These are phyloP conservation scores for Colletotrichum nymphaeae DNA, from an alignment of 2,329 filamentous ascomycete species.

Conservation along the genomic window DNA sequence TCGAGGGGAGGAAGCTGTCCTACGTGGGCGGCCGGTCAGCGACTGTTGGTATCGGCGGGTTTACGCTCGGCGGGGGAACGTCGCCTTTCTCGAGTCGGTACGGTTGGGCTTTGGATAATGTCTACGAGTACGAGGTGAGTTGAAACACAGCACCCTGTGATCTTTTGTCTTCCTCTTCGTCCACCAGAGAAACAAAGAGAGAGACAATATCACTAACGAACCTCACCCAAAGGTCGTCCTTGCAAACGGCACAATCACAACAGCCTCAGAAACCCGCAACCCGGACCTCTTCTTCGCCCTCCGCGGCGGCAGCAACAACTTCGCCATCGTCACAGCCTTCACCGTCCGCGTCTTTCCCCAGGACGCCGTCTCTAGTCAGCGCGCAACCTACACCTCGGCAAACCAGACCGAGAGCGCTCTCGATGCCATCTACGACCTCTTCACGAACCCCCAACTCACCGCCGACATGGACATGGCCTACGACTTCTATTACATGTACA, in stretches of 20 bases:
- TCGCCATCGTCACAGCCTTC: constrained; percentile 65
- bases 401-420: neutral
- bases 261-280: constrained; percentile 53
- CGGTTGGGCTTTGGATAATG: constrained; percentile 40
- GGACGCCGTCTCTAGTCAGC: neutral
- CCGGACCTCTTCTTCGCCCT: constrained; percentile 68
- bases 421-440: neutral
- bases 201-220: too few relatives aligned
- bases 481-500: neutral
- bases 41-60: constrained; percentile 34
- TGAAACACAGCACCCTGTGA: neutral
- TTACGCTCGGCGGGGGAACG: constrained; percentile 41
- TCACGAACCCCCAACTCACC: neutral
- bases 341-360: constrained; percentile 26
- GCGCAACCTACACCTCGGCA: neutral
- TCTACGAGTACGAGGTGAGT: constrained; percentile 35
- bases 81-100: constrained; percentile 45
- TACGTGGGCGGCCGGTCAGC: constrained; percentile 30
- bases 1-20: constrained; percentile 38
- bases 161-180: too few relatives aligned
- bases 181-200: too few relatives aligned
- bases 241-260: constrained; percentile 54
- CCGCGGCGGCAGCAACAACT: constrained; percentile 65
- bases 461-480: neutral
- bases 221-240: constrained; percentile 50